Evolutionary conservation across 2,329 filamentous ascomycete species (phyloP).

Genomic region (Trichoderma endophyticum): DNA sequence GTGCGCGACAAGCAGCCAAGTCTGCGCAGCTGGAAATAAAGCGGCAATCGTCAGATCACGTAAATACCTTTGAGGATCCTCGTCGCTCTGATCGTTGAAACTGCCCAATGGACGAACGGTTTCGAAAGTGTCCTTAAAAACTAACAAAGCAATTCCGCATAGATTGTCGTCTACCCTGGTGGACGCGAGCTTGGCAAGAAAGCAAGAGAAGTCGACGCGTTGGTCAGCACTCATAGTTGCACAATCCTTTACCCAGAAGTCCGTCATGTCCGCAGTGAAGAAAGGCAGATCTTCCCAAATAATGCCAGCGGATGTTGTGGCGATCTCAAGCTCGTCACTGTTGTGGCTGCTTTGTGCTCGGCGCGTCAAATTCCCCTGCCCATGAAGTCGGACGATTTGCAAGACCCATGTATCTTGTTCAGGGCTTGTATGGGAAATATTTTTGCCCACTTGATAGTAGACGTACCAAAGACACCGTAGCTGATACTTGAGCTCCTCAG

Average conservation of each 20-base stretch:
- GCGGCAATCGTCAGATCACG: not conserved
- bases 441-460: not conserved
- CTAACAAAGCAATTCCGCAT: not conserved
- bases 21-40: not conserved
- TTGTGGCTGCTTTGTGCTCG: not conserved
- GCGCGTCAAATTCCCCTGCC: not conserved
- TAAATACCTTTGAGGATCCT: not conserved
- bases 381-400: not conserved
- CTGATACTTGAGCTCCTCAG: not conserved
- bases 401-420: not conserved
- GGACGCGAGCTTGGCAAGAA: not conserved
- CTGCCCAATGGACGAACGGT: not conserved
- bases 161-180: not conserved
- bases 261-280: not conserved
- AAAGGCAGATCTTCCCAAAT: not conserved
- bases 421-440: not conserved
- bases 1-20: not conserved
- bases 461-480: not conserved
- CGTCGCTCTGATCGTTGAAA: not conserved
- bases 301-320: not conserved
- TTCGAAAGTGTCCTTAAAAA: not conserved
- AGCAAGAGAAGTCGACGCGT: not conserved
- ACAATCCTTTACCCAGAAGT: not conserved
- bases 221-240: not conserved
- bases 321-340: not conserved